Conservation (phyloP, 2,329 filamentous ascomycete species). For the Ceratocystis cubensis region DNA sequence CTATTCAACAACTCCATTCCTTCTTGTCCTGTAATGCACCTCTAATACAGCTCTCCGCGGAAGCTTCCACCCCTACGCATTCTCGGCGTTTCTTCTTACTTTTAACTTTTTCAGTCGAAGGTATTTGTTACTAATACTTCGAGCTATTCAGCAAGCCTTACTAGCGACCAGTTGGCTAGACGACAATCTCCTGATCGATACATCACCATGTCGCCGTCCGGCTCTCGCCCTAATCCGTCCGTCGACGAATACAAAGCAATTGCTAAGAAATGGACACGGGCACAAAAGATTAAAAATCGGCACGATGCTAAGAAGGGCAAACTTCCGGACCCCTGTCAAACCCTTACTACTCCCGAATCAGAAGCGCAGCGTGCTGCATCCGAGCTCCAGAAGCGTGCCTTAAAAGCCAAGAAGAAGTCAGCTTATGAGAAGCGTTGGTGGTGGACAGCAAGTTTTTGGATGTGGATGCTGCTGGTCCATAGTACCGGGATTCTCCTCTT, state of each 20-base stretch:
- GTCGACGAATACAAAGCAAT: constrained; percentile 40
- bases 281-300: constrained; percentile 38
- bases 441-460: constrained; percentile 55
- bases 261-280: constrained; percentile 41
- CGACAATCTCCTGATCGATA: not conserved
- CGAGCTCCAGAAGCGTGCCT: constrained; percentile 11
- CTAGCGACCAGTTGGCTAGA: not conserved
- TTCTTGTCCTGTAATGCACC: constrained; percentile 17
- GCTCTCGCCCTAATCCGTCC: not conserved
- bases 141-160: not conserved
- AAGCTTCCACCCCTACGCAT: constrained; percentile 20
- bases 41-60: constrained; percentile 13
- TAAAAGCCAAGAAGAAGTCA: constrained; percentile 14
- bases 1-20: not conserved
- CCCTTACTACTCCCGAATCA: constrained; percentile 9
- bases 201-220: not conserved
- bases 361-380: constrained; percentile 10
- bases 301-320: constrained; percentile 28
- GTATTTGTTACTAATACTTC: not conserved
- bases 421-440: constrained; percentile 41
- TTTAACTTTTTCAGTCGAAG: not conserved
- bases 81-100: constrained; percentile 8
- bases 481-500: constrained; percentile 77
- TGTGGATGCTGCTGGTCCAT: constrained; percentile 61
- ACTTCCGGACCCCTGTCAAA: not conserved